A percentile compares a stretch with the other conserved stretches of the same genome.
Conservation (phyloP, 495 filamentous ascomycete species). For the Talaromyces adpressus region DNA sequence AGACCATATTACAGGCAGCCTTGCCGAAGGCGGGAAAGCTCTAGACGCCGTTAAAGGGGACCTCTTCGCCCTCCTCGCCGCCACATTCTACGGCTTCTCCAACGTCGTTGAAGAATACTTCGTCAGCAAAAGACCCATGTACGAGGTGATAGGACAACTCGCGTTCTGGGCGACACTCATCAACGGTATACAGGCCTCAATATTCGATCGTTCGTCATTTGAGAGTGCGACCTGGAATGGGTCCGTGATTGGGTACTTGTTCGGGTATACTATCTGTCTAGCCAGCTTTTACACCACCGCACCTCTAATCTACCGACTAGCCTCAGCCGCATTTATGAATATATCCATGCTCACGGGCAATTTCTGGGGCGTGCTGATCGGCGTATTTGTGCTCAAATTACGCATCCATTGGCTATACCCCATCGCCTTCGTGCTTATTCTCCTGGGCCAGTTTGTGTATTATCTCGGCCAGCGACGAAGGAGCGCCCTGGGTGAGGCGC, state of each 20-base stretch:
- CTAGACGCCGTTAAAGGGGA: slow-evolving; percentile 84
- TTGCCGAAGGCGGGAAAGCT: slow-evolving; percentile 49
- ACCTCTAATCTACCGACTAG: slow-evolving; percentile 80
- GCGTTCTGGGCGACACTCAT: slow-evolving; percentile 85
- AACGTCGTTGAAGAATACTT: slow-evolving; percentile 93
- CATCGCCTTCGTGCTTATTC: slow-evolving; percentile 87
- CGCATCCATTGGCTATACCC: slow-evolving; percentile 86
- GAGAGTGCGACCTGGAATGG: slow-evolving; percentile 51
- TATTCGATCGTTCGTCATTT: slow-evolving; percentile 80
- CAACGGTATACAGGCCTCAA: slow-evolving; percentile 81
- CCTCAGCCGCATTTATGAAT: slow-evolving; percentile 91
- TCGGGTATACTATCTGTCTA: slow-evolving; percentile 80
- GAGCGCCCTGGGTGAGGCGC: slow-evolving; percentile 67
- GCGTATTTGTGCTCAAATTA: slow-evolving; percentile 75
- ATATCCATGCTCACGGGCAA: slow-evolving; percentile 89
- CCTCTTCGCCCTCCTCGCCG: slow-evolving; percentile 81
- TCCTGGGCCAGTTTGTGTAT: slow-evolving; percentile 75
- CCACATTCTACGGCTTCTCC: slow-evolving; percentile 83
- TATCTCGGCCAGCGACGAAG: slow-evolving; percentile 59
- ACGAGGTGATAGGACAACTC: slow-evolving; percentile 89
- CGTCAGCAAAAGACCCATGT: slow-evolving; percentile 76
- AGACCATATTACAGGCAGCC: slow-evolving; percentile 68
- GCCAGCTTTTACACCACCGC: slow-evolving; percentile 80
- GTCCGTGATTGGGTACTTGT: slow-evolving; percentile 69
- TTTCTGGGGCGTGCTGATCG: slow-evolving; percentile 95